phyloP scores from a whole-genome alignment of 2,329 filamentous ascomycete genomes.

The Fusarium luffae region DNA sequence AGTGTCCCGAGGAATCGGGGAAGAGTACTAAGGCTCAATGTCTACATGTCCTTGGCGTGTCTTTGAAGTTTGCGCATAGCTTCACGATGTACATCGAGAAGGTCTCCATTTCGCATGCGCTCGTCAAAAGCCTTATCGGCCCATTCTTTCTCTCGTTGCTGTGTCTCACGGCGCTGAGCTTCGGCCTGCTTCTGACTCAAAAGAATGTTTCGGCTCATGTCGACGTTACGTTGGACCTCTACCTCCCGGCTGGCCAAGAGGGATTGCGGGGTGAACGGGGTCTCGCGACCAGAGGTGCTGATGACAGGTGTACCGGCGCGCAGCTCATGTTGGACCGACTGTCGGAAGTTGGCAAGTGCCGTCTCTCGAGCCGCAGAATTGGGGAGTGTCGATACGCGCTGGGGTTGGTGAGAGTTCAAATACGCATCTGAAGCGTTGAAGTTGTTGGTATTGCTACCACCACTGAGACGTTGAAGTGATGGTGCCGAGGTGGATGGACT shows the following conservation, averaged over 20 bases:
- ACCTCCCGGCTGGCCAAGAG: constrained; percentile 52
- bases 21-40: neutral
- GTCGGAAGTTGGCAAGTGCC: constrained; percentile 74
- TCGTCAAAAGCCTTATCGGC: constrained; percentile 75
- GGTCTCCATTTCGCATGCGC: constrained; percentile 78
- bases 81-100: constrained; percentile 81
- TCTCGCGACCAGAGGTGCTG: constrained; percentile 51
- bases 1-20: neutral
- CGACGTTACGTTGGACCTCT: constrained; percentile 61
- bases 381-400: constrained; percentile 58
- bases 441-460: constrained; percentile 48
- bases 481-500: constrained; percentile 47
- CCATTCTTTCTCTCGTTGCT: constrained; percentile 66
- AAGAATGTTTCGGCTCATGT: constrained; percentile 65
- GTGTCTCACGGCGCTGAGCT: constrained; percentile 68
- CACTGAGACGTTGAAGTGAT: constrained; percentile 40
- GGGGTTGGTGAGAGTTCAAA: constrained; percentile 67
- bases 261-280: constrained; percentile 51
- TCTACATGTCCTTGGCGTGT: constrained; percentile 50
- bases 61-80: constrained; percentile 83
- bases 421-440: constrained; percentile 40
- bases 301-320: constrained; percentile 54
- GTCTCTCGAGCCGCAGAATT: constrained; percentile 62
- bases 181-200: constrained; percentile 72
- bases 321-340: constrained; percentile 72